Evolutionary conservation across 768 basidiomycete species (phyloP).

Genomic region (Hygrocybe coccinea): DNA sequence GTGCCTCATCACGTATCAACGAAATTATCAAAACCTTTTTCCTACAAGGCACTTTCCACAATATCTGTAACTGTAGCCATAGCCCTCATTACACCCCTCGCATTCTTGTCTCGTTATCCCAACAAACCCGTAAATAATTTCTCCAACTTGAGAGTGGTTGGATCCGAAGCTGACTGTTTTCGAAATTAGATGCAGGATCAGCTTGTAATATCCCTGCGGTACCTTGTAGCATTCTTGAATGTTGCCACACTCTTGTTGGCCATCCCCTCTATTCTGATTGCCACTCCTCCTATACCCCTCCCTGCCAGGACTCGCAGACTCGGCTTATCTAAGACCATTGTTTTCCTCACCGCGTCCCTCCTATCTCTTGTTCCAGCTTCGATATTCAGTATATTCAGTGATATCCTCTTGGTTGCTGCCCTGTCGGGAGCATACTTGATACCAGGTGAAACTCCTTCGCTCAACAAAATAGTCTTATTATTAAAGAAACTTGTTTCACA

Average conservation of each 20-base stretch:
- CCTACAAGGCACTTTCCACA: constrained; percentile 55
- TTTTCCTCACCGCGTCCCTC: constrained; percentile 37
- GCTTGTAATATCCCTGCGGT: no score
- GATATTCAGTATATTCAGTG: constrained; percentile 40
- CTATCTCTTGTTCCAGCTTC: constrained; percentile 44
- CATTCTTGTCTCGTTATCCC: constrained; percentile 47
- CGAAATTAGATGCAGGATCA: no score
- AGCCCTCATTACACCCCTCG: constrained; percentile 51
- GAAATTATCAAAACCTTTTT: constrained; percentile 46
- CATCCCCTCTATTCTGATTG: no score
- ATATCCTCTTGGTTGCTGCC: constrained; percentile 46
- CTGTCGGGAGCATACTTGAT: constrained; percentile 57
- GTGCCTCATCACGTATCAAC: constrained; percentile 35
- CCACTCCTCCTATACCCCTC: no score
- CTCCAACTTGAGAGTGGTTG: no score
- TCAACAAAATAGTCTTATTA: not conserved
- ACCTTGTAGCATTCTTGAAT: no score
- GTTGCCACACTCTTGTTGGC: no score
- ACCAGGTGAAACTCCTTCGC: constrained; percentile 41
- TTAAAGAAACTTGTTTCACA: constrained; percentile 17
- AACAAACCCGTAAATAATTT: constrained; percentile 31
- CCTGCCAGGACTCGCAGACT: no score
- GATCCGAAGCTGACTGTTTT: no score
- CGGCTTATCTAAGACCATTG: constrained; percentile 42
- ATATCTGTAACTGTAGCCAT: constrained; percentile 46